Evolutionary conservation across 768 basidiomycete genomes (phyloP).

Genomic region (Clitopilus passeckerianus): DNA sequence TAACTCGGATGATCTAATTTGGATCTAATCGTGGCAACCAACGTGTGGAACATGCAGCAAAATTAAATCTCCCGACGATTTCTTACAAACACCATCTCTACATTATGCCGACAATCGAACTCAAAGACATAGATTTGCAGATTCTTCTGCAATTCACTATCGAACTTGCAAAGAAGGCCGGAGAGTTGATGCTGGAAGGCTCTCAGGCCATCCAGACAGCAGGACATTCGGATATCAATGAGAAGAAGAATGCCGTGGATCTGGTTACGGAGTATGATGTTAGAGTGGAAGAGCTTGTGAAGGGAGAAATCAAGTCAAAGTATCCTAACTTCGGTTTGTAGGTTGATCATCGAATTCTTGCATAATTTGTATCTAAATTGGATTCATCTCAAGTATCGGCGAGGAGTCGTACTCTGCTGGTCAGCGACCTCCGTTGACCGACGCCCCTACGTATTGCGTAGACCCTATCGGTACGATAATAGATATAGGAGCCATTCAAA

Average conservation of each 20-base stretch:
- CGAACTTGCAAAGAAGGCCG: slow-evolving; percentile 69
- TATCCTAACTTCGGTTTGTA: slow-evolving; percentile 85
- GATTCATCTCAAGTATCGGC: slow-evolving; percentile 59
- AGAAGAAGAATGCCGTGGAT: slow-evolving; percentile 94
- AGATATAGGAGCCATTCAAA: neutral
- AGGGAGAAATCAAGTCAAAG: slow-evolving; percentile 51
- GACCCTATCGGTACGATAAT: slow-evolving; percentile 78
- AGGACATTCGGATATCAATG: slow-evolving; percentile 49
- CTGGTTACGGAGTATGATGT: slow-evolving; percentile 95
- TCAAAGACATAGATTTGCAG: slow-evolving; percentile 47
- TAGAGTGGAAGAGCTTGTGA: slow-evolving; percentile 82
- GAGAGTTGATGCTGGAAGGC: slow-evolving; percentile 71
- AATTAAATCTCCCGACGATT: neutral
- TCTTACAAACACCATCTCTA: neutral
- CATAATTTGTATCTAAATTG: neutral
- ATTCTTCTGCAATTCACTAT: slow-evolving; percentile 65
- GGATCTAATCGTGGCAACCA: too few species aligned
- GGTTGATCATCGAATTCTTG: slow-evolving; percentile 23
- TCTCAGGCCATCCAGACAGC: slow-evolving; percentile 63
- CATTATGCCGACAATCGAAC: slow-evolving; percentile 27
- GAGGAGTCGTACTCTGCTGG: slow-evolving; percentile 90
- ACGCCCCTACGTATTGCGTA: slow-evolving; percentile 92
- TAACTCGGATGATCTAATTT: neutral
- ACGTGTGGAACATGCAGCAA: neutral
- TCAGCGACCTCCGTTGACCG: slow-evolving; percentile 62